Percentiles rank a stretch among this genome's conserved stretches.
These are phyloP conservation scores for Heteromeles arbutifolia DNA, from an alignment of 306 rosid genomes.

Conservation along the genomic window DNA sequence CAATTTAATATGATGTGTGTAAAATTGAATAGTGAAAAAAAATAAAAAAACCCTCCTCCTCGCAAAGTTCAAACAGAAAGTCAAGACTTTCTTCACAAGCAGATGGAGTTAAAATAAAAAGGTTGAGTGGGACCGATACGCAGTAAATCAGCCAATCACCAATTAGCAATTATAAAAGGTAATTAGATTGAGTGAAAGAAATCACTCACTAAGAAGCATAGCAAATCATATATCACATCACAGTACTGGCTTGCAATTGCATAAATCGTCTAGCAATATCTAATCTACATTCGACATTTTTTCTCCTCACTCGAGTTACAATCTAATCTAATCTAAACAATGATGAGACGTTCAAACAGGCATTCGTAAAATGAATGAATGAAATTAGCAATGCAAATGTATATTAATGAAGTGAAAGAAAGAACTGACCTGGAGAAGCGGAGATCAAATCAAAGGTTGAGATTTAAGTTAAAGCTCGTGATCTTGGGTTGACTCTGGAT, in stretches of 20 bases:
- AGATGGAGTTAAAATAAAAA: neutral
- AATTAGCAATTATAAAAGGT: neutral
- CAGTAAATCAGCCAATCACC: neutral
- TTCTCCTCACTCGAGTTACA: too few species aligned
- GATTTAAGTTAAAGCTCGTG: neutral
- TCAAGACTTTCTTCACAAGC: neutral
- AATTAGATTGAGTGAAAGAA: too few species aligned
- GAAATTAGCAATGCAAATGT: neutral
- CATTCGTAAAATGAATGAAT: neutral
- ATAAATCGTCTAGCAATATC: too few species aligned
- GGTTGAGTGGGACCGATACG: neutral
- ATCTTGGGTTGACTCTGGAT: too few species aligned
- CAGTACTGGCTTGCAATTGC: too few species aligned
- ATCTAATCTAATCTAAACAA: too few species aligned
- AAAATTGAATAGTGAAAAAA: neutral
- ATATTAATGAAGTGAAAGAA: neutral
- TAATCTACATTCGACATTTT: too few species aligned
- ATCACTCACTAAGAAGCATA: too few species aligned
- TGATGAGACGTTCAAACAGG: too few species aligned
- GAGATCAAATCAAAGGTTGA: neutral
- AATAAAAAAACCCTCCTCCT: too few species aligned
- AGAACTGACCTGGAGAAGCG: neutral
- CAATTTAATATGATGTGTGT: neutral
- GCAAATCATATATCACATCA: too few species aligned
- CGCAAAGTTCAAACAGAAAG: neutral